These are phyloP conservation scores for Bromus sterilis DNA, from an alignment of 176 grass and related monocot genomes.

Conservation along the genomic window DNA sequence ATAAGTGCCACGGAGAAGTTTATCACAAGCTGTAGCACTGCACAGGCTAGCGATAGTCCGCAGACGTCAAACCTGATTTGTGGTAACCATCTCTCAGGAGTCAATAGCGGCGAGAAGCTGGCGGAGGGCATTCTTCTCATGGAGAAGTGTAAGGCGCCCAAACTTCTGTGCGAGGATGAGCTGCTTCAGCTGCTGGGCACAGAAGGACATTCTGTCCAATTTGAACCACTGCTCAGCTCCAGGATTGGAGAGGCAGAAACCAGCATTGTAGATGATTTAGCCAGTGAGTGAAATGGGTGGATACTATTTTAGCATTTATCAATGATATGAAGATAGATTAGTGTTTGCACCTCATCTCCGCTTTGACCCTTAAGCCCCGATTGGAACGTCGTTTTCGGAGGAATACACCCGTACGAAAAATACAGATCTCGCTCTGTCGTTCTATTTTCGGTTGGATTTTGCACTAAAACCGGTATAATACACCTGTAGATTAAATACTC, in stretches of 20 bases:
- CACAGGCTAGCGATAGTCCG: conserved; percentile 18
- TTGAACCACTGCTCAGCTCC: conserved; percentile 30
- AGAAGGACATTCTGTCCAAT: conserved; percentile 42
- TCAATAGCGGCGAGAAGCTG: background rate
- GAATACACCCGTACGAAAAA: no score
- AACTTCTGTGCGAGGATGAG: conserved; percentile 61
- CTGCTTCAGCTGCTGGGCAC: conserved; percentile 40
- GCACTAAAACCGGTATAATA: no score
- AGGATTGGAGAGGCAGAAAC: conserved; percentile 1
- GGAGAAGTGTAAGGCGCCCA: conserved; percentile 55
- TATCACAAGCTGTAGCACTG: conserved; percentile 29
- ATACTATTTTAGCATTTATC: no score
- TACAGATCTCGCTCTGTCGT: no score
- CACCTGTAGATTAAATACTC: no score
- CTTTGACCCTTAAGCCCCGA: background rate
- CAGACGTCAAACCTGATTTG: background rate
- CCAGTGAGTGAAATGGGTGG: background rate
- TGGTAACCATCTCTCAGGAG: background rate
- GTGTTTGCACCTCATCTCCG: background rate
- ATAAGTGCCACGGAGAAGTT: conserved; percentile 61
- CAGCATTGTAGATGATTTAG: background rate
- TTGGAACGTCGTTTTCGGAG: no score
- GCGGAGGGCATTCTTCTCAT: conserved; percentile 60
- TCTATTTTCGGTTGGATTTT: no score
- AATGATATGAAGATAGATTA: no score